phyloP scores from a whole-genome alignment of 2,329 filamentous ascomycete species.

The Leptographium radiaticola region DNA sequence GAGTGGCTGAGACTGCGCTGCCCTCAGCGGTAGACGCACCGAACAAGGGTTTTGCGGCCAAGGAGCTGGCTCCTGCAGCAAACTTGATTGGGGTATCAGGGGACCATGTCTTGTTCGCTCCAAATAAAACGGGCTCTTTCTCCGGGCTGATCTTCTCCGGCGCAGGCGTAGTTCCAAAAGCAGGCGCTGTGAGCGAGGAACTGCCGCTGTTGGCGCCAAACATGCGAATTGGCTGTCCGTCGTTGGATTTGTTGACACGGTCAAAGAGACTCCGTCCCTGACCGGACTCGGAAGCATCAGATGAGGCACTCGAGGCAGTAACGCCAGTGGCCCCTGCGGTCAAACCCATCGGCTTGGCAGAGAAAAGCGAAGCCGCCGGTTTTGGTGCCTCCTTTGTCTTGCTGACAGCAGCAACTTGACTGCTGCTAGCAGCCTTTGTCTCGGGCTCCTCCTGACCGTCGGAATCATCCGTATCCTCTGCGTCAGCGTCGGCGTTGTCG shows the following conservation, averaged over 20 bases:
- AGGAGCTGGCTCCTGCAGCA: slow-evolving; percentile 14
- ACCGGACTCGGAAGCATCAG: slow-evolving; percentile 29
- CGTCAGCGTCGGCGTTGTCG: slow-evolving; percentile 27
- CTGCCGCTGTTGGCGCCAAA: slow-evolving; percentile 18
- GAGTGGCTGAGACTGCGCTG: background rate
- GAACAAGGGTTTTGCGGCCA: slow-evolving; percentile 9
- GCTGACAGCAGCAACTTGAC: slow-evolving; percentile 28
- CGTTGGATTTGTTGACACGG: slow-evolving; percentile 35
- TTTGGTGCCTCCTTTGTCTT: slow-evolving; percentile 24
- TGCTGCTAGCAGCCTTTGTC: slow-evolving; percentile 28
- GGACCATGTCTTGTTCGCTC: slow-evolving; percentile 34
- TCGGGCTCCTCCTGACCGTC: slow-evolving; percentile 30
- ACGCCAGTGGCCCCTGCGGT: slow-evolving; percentile 9
- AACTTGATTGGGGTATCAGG: slow-evolving; percentile 42
- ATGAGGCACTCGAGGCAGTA: slow-evolving; percentile 22
- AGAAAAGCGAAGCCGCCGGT: slow-evolving; percentile 19
- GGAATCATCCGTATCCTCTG: slow-evolving; percentile 24
- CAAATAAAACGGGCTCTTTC: slow-evolving; percentile 19
- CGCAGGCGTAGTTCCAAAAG: slow-evolving; percentile 15
- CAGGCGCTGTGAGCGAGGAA: slow-evolving; percentile 1
- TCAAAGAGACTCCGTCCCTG: slow-evolving; percentile 41
- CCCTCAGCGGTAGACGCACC: background rate
- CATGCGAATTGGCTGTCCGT: slow-evolving; percentile 35
- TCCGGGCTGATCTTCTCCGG: slow-evolving; percentile 30
- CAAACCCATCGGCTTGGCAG: slow-evolving; percentile 15